phyloP scores from a whole-genome alignment of 495 filamentous ascomycete species.

The Penicillium odoratum region DNA sequence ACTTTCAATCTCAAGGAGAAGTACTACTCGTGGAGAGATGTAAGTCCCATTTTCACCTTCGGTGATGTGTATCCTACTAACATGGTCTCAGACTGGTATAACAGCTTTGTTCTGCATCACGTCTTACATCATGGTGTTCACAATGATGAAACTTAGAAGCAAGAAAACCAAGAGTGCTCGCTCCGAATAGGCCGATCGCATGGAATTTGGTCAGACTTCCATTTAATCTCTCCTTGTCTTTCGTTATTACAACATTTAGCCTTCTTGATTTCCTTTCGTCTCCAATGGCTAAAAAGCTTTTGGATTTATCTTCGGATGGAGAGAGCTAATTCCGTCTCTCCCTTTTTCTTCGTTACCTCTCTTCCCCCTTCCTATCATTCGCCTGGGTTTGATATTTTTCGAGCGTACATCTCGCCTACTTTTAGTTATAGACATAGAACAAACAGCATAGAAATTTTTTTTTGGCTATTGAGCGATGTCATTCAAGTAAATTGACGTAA shows the following conservation, averaged over 20 bases:
- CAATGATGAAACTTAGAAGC: constrained; percentile 47
- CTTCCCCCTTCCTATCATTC: neutral
- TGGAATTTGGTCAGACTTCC: neutral
- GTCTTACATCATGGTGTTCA: constrained; percentile 38
- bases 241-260: neutral
- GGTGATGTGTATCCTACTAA: constrained; percentile 13
- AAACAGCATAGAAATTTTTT: neutral
- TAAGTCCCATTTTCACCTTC: constrained; percentile 17
- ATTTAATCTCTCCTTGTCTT: neutral
- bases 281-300: neutral
- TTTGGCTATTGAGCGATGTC: no score
- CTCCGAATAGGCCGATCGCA: constrained; percentile 15
- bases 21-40: constrained; percentile 48
- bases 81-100: constrained; percentile 33
- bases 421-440: neutral
- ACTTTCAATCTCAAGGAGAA: constrained; percentile 39
- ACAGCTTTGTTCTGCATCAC: constrained; percentile 45
- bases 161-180: constrained; percentile 46
- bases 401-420: neutral
- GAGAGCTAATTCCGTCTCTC: neutral
- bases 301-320: neutral
- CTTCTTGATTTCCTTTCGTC: no score
- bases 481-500: no score
- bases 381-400: neutral
- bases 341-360: neutral